Percentiles rank a stretch among this genome's conserved stretches.
These are phyloP conservation scores for Boechera stricta DNA, from an alignment of 345 rosid genomes.

Conservation along the genomic window DNA sequence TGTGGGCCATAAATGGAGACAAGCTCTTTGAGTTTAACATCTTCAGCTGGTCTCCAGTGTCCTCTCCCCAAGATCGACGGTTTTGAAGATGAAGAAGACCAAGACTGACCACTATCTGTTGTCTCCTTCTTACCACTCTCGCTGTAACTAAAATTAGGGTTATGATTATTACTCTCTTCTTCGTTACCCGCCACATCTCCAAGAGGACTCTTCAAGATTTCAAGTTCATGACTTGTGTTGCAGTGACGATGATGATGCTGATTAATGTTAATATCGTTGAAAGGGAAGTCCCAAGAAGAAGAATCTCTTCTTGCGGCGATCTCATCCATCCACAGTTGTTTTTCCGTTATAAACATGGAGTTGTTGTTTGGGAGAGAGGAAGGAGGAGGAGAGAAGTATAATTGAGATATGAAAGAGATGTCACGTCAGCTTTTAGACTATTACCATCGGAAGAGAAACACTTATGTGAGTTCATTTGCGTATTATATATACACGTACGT, in stretches of 20 bases:
- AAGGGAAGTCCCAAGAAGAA: slow-evolving; percentile 52
- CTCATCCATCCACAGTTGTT: slow-evolving; percentile 44
- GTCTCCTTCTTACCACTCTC: slow-evolving; percentile 51
- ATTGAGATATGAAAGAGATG: slow-evolving; percentile 36
- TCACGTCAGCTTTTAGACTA: slow-evolving; percentile 39
- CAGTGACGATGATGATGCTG: slow-evolving; percentile 31
- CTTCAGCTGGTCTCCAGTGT: slow-evolving; percentile 98
- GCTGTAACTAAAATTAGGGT: slow-evolving; percentile 38
- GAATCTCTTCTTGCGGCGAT: slow-evolving; percentile 38
- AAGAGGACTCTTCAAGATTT: slow-evolving; percentile 35
- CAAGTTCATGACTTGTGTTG: slow-evolving; percentile 38
- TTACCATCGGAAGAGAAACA: slow-evolving; percentile 33
- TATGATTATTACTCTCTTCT: slow-evolving; percentile 32
- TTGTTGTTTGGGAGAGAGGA: slow-evolving; percentile 25
- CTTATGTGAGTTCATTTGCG: slow-evolving; percentile 28
- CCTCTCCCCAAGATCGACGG: slow-evolving; percentile 59
- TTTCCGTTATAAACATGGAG: slow-evolving; percentile 40
- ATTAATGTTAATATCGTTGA: slow-evolving; percentile 39
- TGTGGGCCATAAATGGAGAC: slow-evolving; percentile 94
- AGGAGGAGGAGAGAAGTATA: slow-evolving; percentile 12
- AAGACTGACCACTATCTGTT: slow-evolving; percentile 59
- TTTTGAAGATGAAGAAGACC: slow-evolving; percentile 64
- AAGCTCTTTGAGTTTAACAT: slow-evolving; percentile 86
- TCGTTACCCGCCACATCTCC: slow-evolving; percentile 12
- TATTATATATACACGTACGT: slow-evolving; percentile 37